These are phyloP conservation scores for Aureobasidium sp. DNA, from an alignment of 2,329 filamentous ascomycete species.

Conservation along the genomic window DNA sequence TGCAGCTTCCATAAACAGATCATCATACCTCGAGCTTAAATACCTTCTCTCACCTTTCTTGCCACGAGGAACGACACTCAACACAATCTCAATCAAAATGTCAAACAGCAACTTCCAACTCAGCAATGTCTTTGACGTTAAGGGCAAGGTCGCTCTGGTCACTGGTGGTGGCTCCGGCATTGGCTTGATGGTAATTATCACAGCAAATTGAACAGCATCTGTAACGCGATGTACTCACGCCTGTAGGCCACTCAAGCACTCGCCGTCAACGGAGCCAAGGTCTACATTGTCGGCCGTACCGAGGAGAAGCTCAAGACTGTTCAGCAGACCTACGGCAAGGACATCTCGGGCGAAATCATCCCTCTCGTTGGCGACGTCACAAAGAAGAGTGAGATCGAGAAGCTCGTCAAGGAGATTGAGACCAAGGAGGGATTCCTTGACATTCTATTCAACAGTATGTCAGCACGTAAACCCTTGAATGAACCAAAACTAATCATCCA, in stretches of 20 bases:
- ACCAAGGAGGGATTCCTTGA: slow-evolving; percentile 36
- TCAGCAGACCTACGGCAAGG: slow-evolving; percentile 33
- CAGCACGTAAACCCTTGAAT: slow-evolving; percentile 34
- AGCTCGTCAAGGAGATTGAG: slow-evolving; percentile 33
- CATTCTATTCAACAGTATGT: slow-evolving; percentile 24
- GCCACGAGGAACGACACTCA: no score
- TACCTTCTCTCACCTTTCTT: background rate
- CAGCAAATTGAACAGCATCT: slow-evolving; percentile 15
- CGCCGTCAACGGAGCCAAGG: slow-evolving; percentile 30
- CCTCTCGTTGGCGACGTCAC: slow-evolving; percentile 36
- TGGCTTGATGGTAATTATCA: slow-evolving; percentile 31
- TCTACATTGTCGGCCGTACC: slow-evolving; percentile 40
- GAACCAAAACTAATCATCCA: slow-evolving; percentile 24
- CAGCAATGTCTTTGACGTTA: slow-evolving; percentile 29
- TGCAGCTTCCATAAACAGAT: background rate
- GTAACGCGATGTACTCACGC: slow-evolving; percentile 17
- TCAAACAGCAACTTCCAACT: slow-evolving; percentile 21
- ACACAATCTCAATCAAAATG: background rate
- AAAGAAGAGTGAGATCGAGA: slow-evolving; percentile 35
- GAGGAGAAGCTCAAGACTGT: slow-evolving; percentile 40
- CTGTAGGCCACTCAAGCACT: slow-evolving; percentile 26
- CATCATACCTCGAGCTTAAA: background rate
- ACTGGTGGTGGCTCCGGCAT: slow-evolving; percentile 40
- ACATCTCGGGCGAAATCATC: slow-evolving; percentile 37
- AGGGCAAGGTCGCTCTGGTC: slow-evolving; percentile 33